Base-by-base conservation (phyloP, 352 stramenopile genomes). In the Pythium vanterpoolii region DNA sequence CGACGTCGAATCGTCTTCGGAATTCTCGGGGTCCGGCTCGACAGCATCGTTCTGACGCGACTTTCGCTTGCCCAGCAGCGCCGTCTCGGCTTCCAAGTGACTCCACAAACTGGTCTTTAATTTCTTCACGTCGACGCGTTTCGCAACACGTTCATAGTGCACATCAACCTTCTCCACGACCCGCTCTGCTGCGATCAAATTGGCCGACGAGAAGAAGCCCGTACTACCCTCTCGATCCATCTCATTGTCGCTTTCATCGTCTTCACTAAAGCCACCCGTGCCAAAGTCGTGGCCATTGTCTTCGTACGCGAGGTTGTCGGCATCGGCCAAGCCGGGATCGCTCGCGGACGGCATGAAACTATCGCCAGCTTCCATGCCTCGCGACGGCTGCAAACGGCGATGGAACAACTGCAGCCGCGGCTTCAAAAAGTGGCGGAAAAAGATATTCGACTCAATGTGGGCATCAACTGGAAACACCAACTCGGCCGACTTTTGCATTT, bases 41-140 rank as follows among this genome's bases (percentile, higher is more conserved):
- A 34, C 42, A 6, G 5, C 21, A 31, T 62, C 46, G 28, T 18
- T 59, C 1, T 36, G n/a, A 1, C 58, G 58, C 14, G 48, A 59
- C n/a, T 50, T 48, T 16, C 48, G 39, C 33, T 74, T 64, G 1
- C 46, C 60, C 11, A 73, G 53, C n/a, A 76, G 42, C 13, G 46
- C 62, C 1, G 65, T 69, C 30, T 85, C 71, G 36, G 74, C 77
- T 54, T 86, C 80, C 19, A 94, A 62, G 19, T 89, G 79, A 21
- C 78, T 72, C 97, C 96, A 99, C 31, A 99, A 86, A 69, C 95
- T 96, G 5, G 83, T 78, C 76, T 99, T 99, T 13, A 99, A 76
- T 44, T 95, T 90, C 65, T 97, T 97, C 2, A 99, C 96, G 68
- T 99, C 96, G 16, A 99, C 96, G 54, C 96, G 95, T 67, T 99